Percentiles rank a stretch among this genome's conserved stretches.
Evolutionary conservation across 139 green algal species (phyloP).

Genomic region (Chlamydomonas eustigma): DNA sequence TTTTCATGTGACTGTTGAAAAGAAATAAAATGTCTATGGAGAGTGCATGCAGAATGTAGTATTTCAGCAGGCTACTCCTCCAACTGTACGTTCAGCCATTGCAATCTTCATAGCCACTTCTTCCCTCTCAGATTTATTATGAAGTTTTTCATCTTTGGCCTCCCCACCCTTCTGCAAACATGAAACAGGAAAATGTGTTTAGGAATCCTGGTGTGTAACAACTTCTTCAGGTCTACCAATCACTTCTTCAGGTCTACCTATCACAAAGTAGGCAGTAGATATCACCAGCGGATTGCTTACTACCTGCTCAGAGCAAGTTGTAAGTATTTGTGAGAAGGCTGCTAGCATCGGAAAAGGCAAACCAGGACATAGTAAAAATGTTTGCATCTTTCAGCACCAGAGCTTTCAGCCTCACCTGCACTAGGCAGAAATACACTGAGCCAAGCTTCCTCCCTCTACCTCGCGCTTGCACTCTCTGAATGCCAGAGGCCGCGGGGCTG

Average conservation of each 20-base stretch:
- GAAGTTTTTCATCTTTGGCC: neutral
- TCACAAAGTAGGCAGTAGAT: neutral
- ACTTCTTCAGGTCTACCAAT: neutral
- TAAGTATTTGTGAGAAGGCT: too few relatives aligned
- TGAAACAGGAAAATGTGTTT: neutral
- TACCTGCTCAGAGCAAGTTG: too few relatives aligned
- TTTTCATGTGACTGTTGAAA: too few relatives aligned
- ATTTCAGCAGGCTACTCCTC: too few relatives aligned
- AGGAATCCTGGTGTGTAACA: neutral
- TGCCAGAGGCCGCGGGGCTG: conserved; percentile 28
- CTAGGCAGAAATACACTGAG: neutral
- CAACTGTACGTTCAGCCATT: too few relatives aligned
- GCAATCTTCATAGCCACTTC: neutral
- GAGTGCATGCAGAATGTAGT: too few relatives aligned
- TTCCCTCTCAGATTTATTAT: neutral
- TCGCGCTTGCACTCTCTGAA: conserved; percentile 38
- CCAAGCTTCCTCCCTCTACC: conserved; percentile 19
- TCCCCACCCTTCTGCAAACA: neutral
- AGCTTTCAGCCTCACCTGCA: neutral
- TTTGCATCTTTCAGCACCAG: neutral
- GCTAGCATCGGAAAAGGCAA: neutral
- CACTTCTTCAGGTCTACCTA: neutral
- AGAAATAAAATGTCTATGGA: too few relatives aligned
- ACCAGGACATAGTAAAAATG: neutral
- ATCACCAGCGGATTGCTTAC: neutral